Evolutionary conservation across 176 grass and related monocot species (phyloP), one percentile per base, ranked within the genome.

Genomic region (Olyra latifolia): DNA sequence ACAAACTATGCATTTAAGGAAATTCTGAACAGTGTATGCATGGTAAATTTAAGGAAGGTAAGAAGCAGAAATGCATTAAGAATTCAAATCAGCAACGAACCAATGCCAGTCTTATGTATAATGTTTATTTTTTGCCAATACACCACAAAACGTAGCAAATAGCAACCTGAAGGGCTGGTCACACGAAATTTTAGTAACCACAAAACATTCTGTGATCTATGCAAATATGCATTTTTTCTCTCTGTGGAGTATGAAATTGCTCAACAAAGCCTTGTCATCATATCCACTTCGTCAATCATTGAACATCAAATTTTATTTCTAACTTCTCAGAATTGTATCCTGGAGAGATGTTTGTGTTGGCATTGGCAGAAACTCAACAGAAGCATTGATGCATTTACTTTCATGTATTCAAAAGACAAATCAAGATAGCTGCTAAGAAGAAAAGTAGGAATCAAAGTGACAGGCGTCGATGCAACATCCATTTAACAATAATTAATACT

Each of bases 321-420:
- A 70, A 15, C 40, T 79, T 83, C 19, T 58, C 47, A 66, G 3
- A 65, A 66, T 11, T 73, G 66, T 56, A 52, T 76, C 71, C 46
- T 15, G 39, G 47, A 71, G 55, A 62, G 10, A 85, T 77, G 78
- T 25, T 85, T 82, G 48, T 58, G 13, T 49, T 78, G 48, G 8
- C 72, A 77, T 49, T 78, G 48, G 8, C 72, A 77, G 32, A 72
- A 85, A 86, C 40, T 77, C 45, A 10, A 66, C 7, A 24, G n/a
- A 62, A 54, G 27, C 23, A 56, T 7, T 14, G 44, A 13, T 80
- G 40, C 57, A 81, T 22, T 39, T 45, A 35, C 17, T 43, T 22
- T 17, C 57, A 46, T 55, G 29, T 71, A 81, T 53, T 42, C 22
- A 12, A 59, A 81, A 82, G 77, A 85, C 87, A 85, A 89, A 85